These are phyloP conservation scores for Gypsophila paniculata DNA, from an alignment of 179 eudicot species.

Conservation along the genomic window DNA sequence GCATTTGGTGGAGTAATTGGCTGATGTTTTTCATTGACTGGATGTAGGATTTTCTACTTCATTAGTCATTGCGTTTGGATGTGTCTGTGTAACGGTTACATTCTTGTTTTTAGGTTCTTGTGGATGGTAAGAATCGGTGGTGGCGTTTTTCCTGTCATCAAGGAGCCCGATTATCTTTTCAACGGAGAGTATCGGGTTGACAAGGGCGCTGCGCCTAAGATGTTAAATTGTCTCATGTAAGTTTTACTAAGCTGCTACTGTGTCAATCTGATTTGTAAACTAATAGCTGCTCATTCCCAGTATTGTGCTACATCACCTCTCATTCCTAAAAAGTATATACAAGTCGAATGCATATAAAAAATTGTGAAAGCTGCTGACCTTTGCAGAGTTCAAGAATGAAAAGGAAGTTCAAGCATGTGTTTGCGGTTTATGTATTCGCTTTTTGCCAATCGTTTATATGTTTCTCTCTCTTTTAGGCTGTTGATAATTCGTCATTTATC, in stretches of 20 bases:
- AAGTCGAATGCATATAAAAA: neutral
- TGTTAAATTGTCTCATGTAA: conserved; percentile 57
- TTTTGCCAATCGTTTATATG: neutral
- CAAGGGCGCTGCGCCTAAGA: conserved; percentile 59
- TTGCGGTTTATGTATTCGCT: neutral
- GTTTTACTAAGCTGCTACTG: conserved; percentile 17
- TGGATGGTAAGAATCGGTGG: conserved; percentile 99
- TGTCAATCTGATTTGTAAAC: neutral
- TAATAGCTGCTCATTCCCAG: neutral
- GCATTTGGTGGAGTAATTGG: neutral
- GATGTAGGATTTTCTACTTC: neutral
- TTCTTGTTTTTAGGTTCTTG: conserved; percentile 48
- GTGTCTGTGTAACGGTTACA: neutral
- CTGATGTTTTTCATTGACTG: neutral
- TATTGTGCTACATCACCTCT: neutral
- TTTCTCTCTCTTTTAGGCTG: neutral
- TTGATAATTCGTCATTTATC: neutral
- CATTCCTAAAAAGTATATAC: neutral
- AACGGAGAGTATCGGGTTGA: conserved; percentile 75
- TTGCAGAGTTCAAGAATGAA: neutral
- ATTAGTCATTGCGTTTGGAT: neutral
- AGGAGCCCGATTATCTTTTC: conserved; percentile 94
- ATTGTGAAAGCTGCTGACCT: neutral
- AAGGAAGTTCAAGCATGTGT: neutral
- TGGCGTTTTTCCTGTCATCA: conserved; percentile 92